Evolutionary conservation across 2,329 filamentous ascomycete genomes (phyloP), one percentile per base, ranked within the genome.

Genomic region (Gaeumannomyces sp.): DNA sequence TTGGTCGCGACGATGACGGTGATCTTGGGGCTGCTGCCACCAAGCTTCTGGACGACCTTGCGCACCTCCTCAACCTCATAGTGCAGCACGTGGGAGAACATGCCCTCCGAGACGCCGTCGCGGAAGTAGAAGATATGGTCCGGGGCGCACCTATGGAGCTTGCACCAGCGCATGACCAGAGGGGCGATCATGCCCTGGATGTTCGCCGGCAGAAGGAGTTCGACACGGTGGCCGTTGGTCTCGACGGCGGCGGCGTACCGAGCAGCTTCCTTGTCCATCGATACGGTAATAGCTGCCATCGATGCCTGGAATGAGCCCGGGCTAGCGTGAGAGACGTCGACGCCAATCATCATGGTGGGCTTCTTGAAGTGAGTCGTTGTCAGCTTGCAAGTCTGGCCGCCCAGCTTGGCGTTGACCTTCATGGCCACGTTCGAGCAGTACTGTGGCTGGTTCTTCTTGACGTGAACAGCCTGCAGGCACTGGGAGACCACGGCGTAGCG

Each of bases 391-490:
- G 92, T 97, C 0, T 86, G 84, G 7, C 95, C 95, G 19, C 95
- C 95, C 2, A 99, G 84, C 79, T 99, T 99, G 4, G 92, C 90
- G 71, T 99, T 98, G 69, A 99, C 87, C 79, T 99, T 99, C 92
- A 99, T 95, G 68, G 88, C 85, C 0, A 99, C 92, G 67, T 99
- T 99, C 1, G 91, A 95, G 71, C 91, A 89, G 76, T 98, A 98
- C 71, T 99, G 95, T 0, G 83, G 83, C 28, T 90, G 86, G 22
- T 85, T 85, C 73, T 89, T 89, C 53, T 78, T 71, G 0, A 94
- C 90, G 66, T 96, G 89, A 0, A 78, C 78, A 2, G 81, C 79
- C 69, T 93, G 88, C n/a, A 98, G 73, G 67, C 93, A 89, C 73
- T 98, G 95, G 0, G 92, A 92, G 0, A 92, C 82, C 19, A 93